Percentiles rank a stretch among this genome's conserved stretches.
Conservation (phyloP, 106 monocot genomes). For the Narthecium ossifragum region DNA sequence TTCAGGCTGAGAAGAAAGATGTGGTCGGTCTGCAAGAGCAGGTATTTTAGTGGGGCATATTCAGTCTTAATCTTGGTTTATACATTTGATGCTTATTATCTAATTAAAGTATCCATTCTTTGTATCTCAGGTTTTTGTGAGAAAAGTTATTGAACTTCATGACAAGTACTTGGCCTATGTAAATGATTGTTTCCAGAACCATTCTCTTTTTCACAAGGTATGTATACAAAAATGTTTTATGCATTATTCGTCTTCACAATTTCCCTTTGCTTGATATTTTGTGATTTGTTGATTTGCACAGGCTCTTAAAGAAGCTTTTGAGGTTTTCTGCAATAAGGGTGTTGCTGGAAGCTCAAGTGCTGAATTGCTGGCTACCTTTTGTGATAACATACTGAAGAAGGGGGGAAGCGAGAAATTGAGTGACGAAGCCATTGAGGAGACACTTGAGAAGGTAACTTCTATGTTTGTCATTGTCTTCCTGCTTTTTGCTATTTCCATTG, state of each 20-base stretch:
- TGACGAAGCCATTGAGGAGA: constrained; percentile 78
- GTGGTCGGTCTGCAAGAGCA: constrained; percentile 67
- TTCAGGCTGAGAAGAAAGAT: constrained; percentile 70
- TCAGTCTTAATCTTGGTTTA: too few relatives aligned
- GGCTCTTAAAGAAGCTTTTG: constrained; percentile 80
- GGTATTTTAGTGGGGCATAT: constrained; percentile 25
- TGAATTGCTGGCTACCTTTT: constrained; percentile 66
- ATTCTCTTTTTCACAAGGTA: constrained; percentile 73
- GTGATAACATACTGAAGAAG: constrained; percentile 77
- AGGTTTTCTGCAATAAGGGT: constrained; percentile 70
- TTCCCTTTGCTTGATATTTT: too few relatives aligned
- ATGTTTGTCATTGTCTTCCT: neutral
- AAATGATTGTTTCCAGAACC: constrained; percentile 62
- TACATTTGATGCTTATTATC: too few relatives aligned
- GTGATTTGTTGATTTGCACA: constrained; percentile 2
- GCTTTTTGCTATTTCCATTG: neutral
- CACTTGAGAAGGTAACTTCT: constrained; percentile 51
- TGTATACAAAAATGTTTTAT: neutral
- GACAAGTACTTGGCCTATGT: constrained; percentile 69
- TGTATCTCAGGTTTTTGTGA: constrained; percentile 49
- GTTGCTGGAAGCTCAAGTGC: constrained; percentile 65
- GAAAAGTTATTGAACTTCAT: constrained; percentile 74
- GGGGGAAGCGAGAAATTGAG: constrained; percentile 71
- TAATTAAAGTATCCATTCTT: neutral
- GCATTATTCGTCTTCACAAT: neutral